Conservation (phyloP, 73 alveolate species). For the Symbiodinium natans region DNA sequence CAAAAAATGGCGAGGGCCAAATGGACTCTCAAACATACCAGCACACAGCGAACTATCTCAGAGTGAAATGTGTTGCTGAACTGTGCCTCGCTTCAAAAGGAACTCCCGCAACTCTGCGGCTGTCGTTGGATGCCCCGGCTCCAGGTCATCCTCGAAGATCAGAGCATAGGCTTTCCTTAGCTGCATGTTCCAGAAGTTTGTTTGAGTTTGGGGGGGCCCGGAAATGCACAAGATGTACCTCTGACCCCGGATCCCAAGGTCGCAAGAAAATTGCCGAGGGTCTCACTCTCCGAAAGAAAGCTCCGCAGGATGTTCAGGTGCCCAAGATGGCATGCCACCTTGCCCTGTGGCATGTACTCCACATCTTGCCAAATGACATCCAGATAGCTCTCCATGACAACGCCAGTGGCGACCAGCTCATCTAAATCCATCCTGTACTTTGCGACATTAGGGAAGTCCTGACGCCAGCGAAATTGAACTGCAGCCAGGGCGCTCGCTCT, state of each 20-base stretch:
- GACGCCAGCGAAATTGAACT: background rate
- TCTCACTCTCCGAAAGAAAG: background rate
- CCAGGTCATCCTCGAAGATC: constrained; percentile 79
- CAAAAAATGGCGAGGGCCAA: no score
- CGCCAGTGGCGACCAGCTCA: constrained; percentile 37
- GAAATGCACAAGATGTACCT: background rate
- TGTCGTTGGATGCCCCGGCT: constrained; percentile 3
- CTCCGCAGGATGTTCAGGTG: constrained; percentile 39
- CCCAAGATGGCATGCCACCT: constrained; percentile 80
- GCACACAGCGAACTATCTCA: background rate
- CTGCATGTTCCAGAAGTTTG: background rate
- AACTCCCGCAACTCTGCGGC: background rate
- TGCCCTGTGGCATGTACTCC: constrained; percentile 70
- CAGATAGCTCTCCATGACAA: constrained; percentile 21
- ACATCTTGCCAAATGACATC: constrained; percentile 77
- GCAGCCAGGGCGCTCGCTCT: background rate
- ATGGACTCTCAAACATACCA: no score
- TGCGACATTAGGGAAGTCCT: background rate
- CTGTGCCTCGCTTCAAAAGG: background rate
- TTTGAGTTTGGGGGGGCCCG: background rate
- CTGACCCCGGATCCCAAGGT: background rate
- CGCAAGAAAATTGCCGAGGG: background rate
- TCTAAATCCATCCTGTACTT: background rate
- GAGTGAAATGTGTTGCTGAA: no score
- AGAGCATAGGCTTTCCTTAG: constrained; percentile 17